Evolutionary conservation across 768 basidiomycete species (phyloP), one percentile per base, ranked within the genome.

Genomic region (Collybia sordida): DNA sequence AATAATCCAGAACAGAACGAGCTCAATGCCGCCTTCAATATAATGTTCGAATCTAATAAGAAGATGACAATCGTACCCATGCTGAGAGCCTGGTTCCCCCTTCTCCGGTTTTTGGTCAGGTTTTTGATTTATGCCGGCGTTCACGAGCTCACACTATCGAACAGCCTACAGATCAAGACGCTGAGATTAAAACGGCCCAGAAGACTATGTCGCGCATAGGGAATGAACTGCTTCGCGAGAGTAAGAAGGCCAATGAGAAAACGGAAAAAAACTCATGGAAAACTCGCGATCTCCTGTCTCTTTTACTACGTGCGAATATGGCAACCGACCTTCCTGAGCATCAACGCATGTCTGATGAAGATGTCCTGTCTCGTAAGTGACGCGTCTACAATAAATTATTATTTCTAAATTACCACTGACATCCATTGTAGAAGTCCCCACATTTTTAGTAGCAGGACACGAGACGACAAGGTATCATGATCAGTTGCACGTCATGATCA

Each of bases 251-350:
- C 15, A 46, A 53, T 17, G 24, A 36, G 23, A 47, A 48, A 17
- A 45, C 6, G 4, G 45, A 46, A 18, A 50, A 49, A 19, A 27
- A 42, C n/a, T 40, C 23, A 8, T 46, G 38, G 44, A 42, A 19
- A 65, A 68, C 56, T 67, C 70, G 78, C 9, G 81, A 82, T 59
- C 50, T 83, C 6, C 62, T 83, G 15, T 76, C 73, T n/a, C 47
- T 64, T 15, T 36, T 64, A 5, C 67, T 82, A 40, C 70, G 68
- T 49, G 79, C 81, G 3, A 84, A 83, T 56, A 72, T 81, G 71
- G 74, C 75, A 4, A 68, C 67, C 0, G 77, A 81, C 53, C 27
- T 47, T 4, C 45, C 45, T 11, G 36, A 47, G 15, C 42, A 57
- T n/a, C 53, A 57, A n/a, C 59, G 53, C 1, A 52, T 59, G 51